phyloP scores from a whole-genome alignment of 2,329 filamentous ascomycete species.

The Aspergillus hiratsukae region DNA sequence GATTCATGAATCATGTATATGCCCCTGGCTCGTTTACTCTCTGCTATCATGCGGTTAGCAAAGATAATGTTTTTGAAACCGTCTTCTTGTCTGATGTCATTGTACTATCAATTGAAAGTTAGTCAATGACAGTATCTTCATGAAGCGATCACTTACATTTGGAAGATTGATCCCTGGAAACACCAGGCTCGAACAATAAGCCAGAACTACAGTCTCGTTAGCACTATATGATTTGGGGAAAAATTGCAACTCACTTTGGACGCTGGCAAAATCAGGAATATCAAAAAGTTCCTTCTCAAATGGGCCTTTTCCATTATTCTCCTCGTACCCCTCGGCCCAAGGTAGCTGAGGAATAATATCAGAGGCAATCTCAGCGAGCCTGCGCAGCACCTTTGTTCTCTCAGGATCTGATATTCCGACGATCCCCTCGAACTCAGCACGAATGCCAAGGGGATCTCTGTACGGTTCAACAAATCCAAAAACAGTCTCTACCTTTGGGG shows the following conservation, averaged over 20 bases:
- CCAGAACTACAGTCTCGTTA: conserved; percentile 31
- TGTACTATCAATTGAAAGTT: conserved; percentile 45
- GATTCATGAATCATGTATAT: conserved; percentile 9
- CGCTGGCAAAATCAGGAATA: conserved; percentile 16
- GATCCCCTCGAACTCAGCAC: conserved; percentile 53
- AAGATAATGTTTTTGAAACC: conserved; percentile 84
- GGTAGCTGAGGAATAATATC: conserved; percentile 19
- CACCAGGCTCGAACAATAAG: conserved; percentile 43
- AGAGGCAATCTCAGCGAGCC: conserved; percentile 7
- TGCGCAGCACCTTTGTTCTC: conserved; percentile 17
- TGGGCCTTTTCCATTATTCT: conserved; percentile 36
- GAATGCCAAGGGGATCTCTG: conserved; percentile 51
- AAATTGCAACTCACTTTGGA: conserved; percentile 6
- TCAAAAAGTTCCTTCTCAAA: conserved; percentile 21
- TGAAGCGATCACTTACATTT: conserved; percentile 41
- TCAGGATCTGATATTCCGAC: conserved; percentile 22
- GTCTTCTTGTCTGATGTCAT: conserved; percentile 72
- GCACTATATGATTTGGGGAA: not conserved
- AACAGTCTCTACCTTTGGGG: conserved; percentile 49
- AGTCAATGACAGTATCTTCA: not conserved
- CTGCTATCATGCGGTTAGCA: conserved; percentile 46
- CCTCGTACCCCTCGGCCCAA: conserved; percentile 18
- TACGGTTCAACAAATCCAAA: conserved; percentile 55
- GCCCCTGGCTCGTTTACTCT: conserved; percentile 11
- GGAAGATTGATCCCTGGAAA: conserved; percentile 44